phyloP scores from a whole-genome alignment of 2,329 filamentous ascomycete genomes.

The Alternaria viburni region DNA sequence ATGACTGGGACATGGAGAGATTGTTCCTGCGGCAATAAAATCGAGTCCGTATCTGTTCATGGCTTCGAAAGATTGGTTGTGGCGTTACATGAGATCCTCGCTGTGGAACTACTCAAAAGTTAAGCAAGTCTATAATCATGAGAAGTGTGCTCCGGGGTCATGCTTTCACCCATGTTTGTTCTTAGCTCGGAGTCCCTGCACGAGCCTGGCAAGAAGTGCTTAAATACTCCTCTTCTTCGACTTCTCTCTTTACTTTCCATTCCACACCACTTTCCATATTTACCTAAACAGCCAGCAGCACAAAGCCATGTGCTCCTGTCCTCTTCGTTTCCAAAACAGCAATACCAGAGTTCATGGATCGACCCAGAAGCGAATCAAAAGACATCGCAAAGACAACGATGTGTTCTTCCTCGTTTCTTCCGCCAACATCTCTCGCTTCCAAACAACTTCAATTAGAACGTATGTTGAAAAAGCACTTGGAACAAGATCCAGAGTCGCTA shows the following conservation, averaged over 20 bases:
- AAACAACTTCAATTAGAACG: fast-evolving
- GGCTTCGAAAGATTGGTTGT: background rate
- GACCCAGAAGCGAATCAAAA: background rate
- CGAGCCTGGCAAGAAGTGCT: background rate
- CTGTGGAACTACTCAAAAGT: background rate
- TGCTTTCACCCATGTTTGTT: background rate
- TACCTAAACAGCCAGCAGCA: background rate
- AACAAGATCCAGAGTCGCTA: background rate
- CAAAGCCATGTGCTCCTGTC: background rate
- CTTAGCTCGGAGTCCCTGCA: background rate
- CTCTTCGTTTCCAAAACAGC: background rate
- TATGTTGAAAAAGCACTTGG: background rate
- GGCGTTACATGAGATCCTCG: background rate
- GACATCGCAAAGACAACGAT: background rate
- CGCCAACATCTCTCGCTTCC: background rate
- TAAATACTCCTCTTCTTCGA: background rate
- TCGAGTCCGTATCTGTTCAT: fast-evolving
- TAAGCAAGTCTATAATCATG: background rate
- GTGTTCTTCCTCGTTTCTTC: background rate
- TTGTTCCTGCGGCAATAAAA: background rate
- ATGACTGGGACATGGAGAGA: background rate
- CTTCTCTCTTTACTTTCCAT: background rate
- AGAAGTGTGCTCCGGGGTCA: background rate
- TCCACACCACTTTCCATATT: background rate
- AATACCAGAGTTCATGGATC: background rate